Percentiles rank a stretch among this genome's conserved stretches.
Evolutionary conservation across 768 basidiomycete species (phyloP).

Genomic region (Russula earlei): DNA sequence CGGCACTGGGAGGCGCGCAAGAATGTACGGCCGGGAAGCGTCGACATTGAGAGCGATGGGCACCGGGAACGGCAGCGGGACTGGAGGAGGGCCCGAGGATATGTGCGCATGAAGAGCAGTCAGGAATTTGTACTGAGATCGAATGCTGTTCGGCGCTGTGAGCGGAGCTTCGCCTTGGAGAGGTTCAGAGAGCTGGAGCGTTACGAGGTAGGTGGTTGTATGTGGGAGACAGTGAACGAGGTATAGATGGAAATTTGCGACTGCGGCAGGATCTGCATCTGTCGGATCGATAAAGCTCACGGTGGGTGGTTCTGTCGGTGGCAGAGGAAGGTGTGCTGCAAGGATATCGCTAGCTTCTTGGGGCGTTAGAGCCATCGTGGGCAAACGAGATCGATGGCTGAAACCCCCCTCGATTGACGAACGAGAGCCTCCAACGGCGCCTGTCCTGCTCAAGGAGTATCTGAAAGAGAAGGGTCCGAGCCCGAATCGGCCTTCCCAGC

Average conservation of each 20-base stretch:
- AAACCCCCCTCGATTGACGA: too few relatives aligned
- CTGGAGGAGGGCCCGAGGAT: constrained; percentile 39
- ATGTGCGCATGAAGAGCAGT: constrained; percentile 25
- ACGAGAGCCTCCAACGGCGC: too few relatives aligned
- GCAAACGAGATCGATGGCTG: not conserved
- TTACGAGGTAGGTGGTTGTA: constrained; percentile 2
- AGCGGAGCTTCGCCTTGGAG: not conserved
- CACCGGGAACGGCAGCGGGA: constrained; percentile 24
- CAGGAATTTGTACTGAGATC: constrained; percentile 22
- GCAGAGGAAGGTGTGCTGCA: constrained; percentile 4
- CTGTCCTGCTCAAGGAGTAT: too few relatives aligned
- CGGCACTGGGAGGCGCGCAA: constrained; percentile 26
- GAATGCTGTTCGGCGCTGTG: constrained; percentile 23
- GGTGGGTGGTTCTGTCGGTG: not conserved
- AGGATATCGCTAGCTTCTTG: constrained; percentile 4
- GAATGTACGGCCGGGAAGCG: constrained; percentile 43
- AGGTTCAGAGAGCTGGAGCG: constrained; percentile 8
- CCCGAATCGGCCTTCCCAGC: too few relatives aligned
- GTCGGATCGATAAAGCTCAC: constrained; percentile 2
- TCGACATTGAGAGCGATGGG: constrained; percentile 39
- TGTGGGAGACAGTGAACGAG: not conserved
- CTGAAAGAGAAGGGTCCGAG: too few relatives aligned
- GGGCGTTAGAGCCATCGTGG: constrained; percentile 5
- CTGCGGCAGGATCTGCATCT: constrained; percentile 5
- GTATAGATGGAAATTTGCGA: constrained; percentile 1